phyloP scores from a whole-genome alignment of 345 rosid species.

The Odontarrhena argentea region DNA sequence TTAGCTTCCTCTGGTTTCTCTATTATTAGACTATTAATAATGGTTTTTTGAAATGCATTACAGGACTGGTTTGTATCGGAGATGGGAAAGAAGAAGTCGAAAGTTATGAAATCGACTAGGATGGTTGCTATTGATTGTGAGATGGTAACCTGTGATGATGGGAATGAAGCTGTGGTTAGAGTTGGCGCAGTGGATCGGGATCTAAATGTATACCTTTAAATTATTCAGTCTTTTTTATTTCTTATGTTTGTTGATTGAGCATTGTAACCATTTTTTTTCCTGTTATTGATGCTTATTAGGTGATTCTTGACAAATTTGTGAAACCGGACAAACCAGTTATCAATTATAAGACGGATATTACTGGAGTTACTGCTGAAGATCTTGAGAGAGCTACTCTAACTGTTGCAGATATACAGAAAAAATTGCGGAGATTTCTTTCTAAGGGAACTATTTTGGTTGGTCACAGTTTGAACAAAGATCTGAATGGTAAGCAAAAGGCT shows the following conservation, averaged over 20 bases:
- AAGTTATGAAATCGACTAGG: slow-evolving; percentile 46
- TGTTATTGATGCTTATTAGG: slow-evolving; percentile 48
- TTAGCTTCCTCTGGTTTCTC: not conserved
- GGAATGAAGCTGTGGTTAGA: slow-evolving; percentile 82
- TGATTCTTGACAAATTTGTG: slow-evolving; percentile 70
- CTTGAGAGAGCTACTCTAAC: slow-evolving; percentile 64
- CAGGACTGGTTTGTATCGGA: slow-evolving; percentile 79
- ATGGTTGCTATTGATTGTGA: slow-evolving; percentile 95
- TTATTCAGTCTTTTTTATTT: not conserved
- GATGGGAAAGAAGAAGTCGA: slow-evolving; percentile 48
- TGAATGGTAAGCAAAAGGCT: slow-evolving; percentile 52
- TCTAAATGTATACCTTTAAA: slow-evolving; percentile 44
- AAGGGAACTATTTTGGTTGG: slow-evolving; percentile 76
- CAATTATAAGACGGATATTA: slow-evolving; percentile 72
- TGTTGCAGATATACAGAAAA: slow-evolving; percentile 73
- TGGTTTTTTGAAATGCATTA: not conserved
- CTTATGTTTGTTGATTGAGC: not conserved
- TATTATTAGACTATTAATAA: not conserved
- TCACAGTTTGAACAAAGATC: slow-evolving; percentile 79
- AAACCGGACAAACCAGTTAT: slow-evolving; percentile 67
- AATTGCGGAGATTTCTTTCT: slow-evolving; percentile 68
- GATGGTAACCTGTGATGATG: slow-evolving; percentile 97
- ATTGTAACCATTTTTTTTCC: not conserved
- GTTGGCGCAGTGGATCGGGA: slow-evolving; percentile 74
- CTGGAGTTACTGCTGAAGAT: slow-evolving; percentile 76